Percentiles rank a stretch among this genome's conserved stretches.
Evolutionary conservation across 2,329 filamentous ascomycete genomes (phyloP).

Genomic region (Podosphaera leucotricha): DNA sequence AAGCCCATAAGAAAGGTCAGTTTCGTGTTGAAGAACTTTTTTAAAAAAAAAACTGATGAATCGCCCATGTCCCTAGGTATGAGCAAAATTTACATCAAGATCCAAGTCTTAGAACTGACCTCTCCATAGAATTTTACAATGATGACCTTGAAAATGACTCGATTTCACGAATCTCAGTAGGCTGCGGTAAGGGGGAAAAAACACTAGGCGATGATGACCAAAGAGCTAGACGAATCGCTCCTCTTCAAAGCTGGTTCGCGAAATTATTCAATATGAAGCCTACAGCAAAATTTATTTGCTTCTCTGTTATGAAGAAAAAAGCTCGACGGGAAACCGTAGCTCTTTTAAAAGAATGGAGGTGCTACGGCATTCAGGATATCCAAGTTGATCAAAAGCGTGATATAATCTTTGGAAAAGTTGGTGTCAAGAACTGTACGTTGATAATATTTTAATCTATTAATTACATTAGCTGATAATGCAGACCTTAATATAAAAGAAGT

Average conservation of each 20-base stretch:
- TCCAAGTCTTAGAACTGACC: slow-evolving; percentile 3
- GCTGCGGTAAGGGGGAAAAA: neutral
- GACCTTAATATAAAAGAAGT: slow-evolving; percentile 68
- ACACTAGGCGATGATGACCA: slow-evolving; percentile 15
- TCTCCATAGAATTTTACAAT: slow-evolving; percentile 4
- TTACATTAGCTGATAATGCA: slow-evolving; percentile 17
- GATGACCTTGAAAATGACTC: slow-evolving; percentile 11
- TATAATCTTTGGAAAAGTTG: slow-evolving; percentile 57
- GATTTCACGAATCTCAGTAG: slow-evolving; percentile 10
- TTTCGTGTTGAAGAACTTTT: slow-evolving; percentile 12
- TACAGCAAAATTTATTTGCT: slow-evolving; percentile 49
- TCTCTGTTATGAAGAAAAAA: slow-evolving; percentile 45
- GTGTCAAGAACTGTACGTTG: slow-evolving; percentile 51
- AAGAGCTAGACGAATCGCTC: slow-evolving; percentile 27
- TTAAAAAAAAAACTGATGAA: slow-evolving; percentile 12
- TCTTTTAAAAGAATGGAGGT: slow-evolving; percentile 37
- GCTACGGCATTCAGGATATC: slow-evolving; percentile 53
- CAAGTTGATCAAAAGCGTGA: slow-evolving; percentile 57
- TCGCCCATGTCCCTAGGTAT: slow-evolving; percentile 14
- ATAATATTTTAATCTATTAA: neutral
- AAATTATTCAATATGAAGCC: slow-evolving; percentile 80
- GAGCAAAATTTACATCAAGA: slow-evolving; percentile 1
- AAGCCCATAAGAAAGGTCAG: slow-evolving; percentile 11
- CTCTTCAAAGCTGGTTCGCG: slow-evolving; percentile 67
- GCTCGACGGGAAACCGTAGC: slow-evolving; percentile 55